phyloP scores from a whole-genome alignment of 2,329 filamentous ascomycete species.

The Talaromyces sp. region DNA sequence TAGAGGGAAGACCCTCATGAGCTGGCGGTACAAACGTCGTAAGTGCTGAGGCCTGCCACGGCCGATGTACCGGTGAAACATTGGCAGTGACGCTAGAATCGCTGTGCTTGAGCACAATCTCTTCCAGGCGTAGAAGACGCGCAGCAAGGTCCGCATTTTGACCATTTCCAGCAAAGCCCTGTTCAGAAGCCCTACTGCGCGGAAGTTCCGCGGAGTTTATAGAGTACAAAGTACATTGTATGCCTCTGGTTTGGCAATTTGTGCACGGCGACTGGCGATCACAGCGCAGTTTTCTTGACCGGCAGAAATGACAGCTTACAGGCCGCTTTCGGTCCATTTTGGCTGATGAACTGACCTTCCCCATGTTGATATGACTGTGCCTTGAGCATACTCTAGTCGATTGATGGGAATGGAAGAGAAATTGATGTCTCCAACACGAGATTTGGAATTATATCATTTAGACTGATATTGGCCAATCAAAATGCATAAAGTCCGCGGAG shows the following conservation, averaged over 20 bases:
- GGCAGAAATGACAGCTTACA: constrained; percentile 33
- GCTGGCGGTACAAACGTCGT: not conserved
- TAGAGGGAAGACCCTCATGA: not conserved
- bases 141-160: constrained; percentile 5
- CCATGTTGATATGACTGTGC: not conserved
- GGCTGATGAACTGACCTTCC: not conserved
- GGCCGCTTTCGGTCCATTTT: constrained; percentile 21
- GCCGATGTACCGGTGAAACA: not conserved
- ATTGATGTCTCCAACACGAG: not conserved
- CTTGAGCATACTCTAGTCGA: no score
- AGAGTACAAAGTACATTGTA: constrained; percentile 22
- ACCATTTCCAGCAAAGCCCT: not conserved
- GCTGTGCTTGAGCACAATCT: constrained; percentile 6
- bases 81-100: not conserved
- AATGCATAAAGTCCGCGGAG: constrained; percentile 1
- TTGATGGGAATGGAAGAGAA: not conserved
- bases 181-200: not conserved
- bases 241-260: constrained; percentile 37
- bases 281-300: constrained; percentile 46
- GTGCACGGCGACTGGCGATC: constrained; percentile 48
- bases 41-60: constrained; percentile 1
- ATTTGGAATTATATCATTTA: not conserved
- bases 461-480: not conserved
- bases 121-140: constrained; percentile 4
- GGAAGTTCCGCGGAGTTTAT: not conserved